Conservation (phyloP, 2,329 filamentous ascomycete species). For the Colletotrichum aenigma region DNA sequence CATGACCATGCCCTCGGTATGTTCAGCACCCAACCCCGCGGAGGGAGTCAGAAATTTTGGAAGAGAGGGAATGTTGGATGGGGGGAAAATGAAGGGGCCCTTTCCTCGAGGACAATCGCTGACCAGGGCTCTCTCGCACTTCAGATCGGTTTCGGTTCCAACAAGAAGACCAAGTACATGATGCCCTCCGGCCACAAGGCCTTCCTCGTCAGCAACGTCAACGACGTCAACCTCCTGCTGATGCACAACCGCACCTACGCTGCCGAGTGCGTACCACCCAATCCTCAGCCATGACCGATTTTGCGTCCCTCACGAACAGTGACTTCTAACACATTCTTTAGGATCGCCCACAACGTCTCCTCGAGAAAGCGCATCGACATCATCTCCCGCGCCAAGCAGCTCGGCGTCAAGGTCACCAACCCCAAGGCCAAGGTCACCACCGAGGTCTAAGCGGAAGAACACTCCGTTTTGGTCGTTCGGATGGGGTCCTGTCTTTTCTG, state of each 20-base stretch:
- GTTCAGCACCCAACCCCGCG: slow-evolving; percentile 40
- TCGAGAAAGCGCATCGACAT: slow-evolving; percentile 99
- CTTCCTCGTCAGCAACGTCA: slow-evolving; percentile 97
- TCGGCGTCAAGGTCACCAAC: slow-evolving; percentile 99
- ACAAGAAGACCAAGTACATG: slow-evolving; percentile 99
- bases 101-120: neutral
- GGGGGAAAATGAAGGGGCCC: neutral
- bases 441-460: slow-evolving; percentile 69
- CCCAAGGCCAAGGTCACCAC: slow-evolving; percentile 98
- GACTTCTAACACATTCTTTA: slow-evolving; percentile 42
- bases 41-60: neutral
- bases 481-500: neutral
- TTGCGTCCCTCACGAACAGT: neutral
- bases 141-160: slow-evolving; percentile 97
- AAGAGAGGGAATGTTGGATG: neutral
- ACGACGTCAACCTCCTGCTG: slow-evolving; percentile 95
- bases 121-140: neutral
- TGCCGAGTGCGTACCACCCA: slow-evolving; percentile 80
- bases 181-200: slow-evolving; percentile 99
- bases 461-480: neutral
- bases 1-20: slow-evolving; percentile 97
- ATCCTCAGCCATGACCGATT: neutral
- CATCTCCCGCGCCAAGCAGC: slow-evolving; percentile 94
- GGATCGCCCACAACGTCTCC: slow-evolving; percentile 97
- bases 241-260: slow-evolving; percentile 99